Base-by-base conservation (phyloP, 2,329 filamentous ascomycete species). In the Sclerotinia minor region DNA sequence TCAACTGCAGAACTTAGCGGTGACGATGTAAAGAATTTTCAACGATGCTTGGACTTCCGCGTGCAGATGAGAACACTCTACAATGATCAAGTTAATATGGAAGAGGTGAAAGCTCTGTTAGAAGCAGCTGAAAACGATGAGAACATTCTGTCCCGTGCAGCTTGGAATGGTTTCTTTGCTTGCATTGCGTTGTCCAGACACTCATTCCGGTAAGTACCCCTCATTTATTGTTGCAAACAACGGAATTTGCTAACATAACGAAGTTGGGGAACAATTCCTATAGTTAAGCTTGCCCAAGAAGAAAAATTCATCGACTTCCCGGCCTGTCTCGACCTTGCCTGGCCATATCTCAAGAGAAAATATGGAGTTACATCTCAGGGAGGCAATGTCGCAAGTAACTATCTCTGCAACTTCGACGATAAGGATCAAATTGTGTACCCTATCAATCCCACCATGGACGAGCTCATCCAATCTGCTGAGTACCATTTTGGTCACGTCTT, bases 181-280 rank as follows among this genome's bases (percentile, higher is more conserved):
- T 78, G 75, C 54, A 70, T 78, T 53, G 75, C 76, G n/a, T 69
- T 71, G 44, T 73, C 72, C 29, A 72, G 77, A 3, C 78, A 79
- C 64, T 77, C 76, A 0, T 79, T 77, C 67, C 72, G 73, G 73
- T 74, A 53, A 71, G 52, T 64, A 55, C 26, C 45, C 29, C 26
- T 19, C 8, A 64, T 55, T 35, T 7, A 8, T 35, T 35, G 35
- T 35, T 8, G 35, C 9, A 35, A 35, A 35, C 6, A 35, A 35
- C 8, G 35, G 7, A 35, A 35, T 35, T 35, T 45, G 19, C 35
- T 67, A 64, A 67, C 58, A 47, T 19, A 24, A 19, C 24, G 15
- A 49, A 72, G 78, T 64, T 80, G 77, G 77, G 77, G 69, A 21
- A 78, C 73, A 8, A 75, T 78, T 21, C 78, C 78, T 1, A 74